Conservation (phyloP, 1,139 yeast genomes). For the Kodamaea anthophila region DNA sequence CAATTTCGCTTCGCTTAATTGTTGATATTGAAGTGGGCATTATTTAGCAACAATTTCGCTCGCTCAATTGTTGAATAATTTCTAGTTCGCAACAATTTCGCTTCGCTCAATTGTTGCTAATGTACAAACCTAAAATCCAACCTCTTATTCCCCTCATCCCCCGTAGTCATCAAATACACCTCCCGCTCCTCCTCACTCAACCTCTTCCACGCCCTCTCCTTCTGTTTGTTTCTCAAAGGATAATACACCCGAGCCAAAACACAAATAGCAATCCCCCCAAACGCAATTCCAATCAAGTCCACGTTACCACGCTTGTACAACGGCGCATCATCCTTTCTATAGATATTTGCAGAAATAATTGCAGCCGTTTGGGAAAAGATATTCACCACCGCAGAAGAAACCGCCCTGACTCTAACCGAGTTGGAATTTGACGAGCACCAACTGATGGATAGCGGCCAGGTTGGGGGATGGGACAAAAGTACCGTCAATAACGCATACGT, state of each 20-base stretch:
- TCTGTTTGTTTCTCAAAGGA: conserved; percentile 38
- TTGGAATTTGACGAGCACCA: conserved; percentile 16
- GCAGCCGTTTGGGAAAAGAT: conserved; percentile 13
- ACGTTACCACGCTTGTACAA: conserved; percentile 13
- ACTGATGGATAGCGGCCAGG: conserved; percentile 12
- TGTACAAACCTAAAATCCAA: conserved; percentile 42
- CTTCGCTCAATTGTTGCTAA: too few species aligned
- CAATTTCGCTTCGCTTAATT: too few species aligned
- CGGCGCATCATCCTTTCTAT: conserved; percentile 14
- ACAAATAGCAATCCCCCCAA: conserved; percentile 11
- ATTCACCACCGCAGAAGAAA: conserved; percentile 15
- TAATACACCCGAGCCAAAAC: conserved; percentile 28
- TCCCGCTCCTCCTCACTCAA: conserved; percentile 43
- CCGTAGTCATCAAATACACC: conserved; percentile 35
- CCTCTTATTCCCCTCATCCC: conserved; percentile 49
- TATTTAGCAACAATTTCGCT: too few species aligned
- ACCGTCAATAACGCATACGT: conserved; percentile 15
- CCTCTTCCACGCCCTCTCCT: conserved; percentile 40
- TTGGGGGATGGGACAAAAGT: conserved; percentile 11
- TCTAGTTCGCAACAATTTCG: too few species aligned
- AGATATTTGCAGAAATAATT: conserved; percentile 12
- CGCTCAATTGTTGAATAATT: too few species aligned
- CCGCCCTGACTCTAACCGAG: conserved; percentile 14
- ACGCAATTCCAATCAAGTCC: conserved; percentile 11
- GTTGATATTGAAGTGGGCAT: too few species aligned